phyloP scores from a whole-genome alignment of 1,284 basidiomycete species.

The Violaceomyces palustris region DNA sequence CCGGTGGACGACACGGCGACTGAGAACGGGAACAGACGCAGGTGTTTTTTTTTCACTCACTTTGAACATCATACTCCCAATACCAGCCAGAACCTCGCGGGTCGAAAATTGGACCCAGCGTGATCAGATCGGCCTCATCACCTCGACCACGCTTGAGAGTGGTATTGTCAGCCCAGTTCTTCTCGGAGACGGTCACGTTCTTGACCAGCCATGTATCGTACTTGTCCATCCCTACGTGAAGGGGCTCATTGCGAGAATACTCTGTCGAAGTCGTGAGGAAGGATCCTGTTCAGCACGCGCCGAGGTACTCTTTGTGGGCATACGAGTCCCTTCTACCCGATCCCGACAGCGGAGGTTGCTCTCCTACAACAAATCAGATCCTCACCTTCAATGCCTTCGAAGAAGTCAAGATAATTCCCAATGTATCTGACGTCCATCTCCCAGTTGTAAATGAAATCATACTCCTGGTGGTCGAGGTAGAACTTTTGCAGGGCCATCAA shows the following conservation, averaged over 20 bases:
- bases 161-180: conserved; percentile 44
- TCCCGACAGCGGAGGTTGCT: too few relatives aligned
- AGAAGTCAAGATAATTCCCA: conserved; percentile 52
- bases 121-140: conserved; percentile 51
- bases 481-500: conserved; percentile 52
- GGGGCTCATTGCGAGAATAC: conserved; percentile 47
- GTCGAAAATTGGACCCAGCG: conserved; percentile 51
- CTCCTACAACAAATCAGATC: too few relatives aligned
- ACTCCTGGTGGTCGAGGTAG: conserved; percentile 52
- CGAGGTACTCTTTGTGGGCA: too few relatives aligned
- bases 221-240: conserved; percentile 50
- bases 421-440: conserved; percentile 53
- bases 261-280: too few relatives aligned
- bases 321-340: too few relatives aligned
- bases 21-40: too few relatives aligned
- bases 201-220: conserved; percentile 51
- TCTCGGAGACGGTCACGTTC: conserved; percentile 45
- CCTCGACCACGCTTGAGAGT: conserved; percentile 34
- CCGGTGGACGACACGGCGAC: background rate
- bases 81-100: conserved; percentile 52
- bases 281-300: too few relatives aligned
- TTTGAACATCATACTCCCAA: conserved; percentile 53
- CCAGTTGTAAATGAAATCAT: conserved; percentile 53
- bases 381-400: conserved; percentile 46
- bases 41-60: conserved; percentile 4